Evolutionary conservation across 805 yeast species (phyloP).

Genomic region (Nakazawaea peltata): DNA sequence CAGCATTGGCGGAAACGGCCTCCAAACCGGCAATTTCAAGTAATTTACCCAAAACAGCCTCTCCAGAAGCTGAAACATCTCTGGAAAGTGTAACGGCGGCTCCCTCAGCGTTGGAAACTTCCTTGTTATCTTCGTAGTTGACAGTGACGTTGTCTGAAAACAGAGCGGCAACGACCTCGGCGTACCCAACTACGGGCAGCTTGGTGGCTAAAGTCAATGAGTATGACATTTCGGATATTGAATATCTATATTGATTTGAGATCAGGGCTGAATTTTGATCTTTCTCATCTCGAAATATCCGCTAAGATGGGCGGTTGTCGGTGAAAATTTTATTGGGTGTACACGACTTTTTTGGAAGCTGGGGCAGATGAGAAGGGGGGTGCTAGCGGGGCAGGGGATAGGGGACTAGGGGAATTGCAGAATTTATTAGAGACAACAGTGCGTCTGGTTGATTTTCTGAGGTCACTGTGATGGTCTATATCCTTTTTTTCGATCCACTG

Average conservation of each 20-base stretch:
- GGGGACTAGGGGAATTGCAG: no score
- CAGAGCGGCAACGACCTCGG: constrained; percentile 70
- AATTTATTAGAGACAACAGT: no score
- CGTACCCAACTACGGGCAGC: constrained; percentile 77
- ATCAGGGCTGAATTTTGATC: no score
- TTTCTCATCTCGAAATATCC: no score
- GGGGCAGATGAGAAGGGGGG: no score
- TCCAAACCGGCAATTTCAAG: constrained; percentile 22
- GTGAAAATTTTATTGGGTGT: no score
- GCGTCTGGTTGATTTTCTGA: no score
- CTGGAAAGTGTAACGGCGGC: constrained; percentile 34
- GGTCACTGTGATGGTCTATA: no score
- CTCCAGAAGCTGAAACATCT: constrained; percentile 33
- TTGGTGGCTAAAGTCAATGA: constrained; percentile 70
- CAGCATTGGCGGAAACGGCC: constrained; percentile 48
- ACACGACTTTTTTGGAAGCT: no score
- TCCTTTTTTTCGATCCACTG: no score
- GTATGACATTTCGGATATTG: neutral
- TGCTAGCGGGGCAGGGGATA: no score
- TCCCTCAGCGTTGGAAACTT: constrained; percentile 33
- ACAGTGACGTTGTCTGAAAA: constrained; percentile 53
- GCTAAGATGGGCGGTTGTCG: no score
- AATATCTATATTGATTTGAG: neutral
- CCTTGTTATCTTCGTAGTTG: constrained; percentile 67
- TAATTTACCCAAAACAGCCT: constrained; percentile 42